A percentile compares a stretch with the other conserved stretches of the same genome.
Evolutionary conservation across 805 yeast genomes (phyloP).

Genomic region (Starmera dryadoides): DNA sequence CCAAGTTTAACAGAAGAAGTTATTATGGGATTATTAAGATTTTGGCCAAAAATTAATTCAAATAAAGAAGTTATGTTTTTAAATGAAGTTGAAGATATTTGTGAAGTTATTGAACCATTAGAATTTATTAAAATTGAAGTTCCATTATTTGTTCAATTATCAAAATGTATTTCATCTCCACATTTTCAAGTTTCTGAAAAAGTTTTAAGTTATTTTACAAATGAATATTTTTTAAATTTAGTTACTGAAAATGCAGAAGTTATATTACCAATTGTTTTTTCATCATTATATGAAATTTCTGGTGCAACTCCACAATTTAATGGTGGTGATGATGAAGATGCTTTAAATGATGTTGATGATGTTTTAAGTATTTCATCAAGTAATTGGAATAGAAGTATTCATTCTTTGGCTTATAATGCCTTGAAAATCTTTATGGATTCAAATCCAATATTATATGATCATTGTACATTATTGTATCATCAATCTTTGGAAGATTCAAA

Average conservation of each 20-base stretch:
- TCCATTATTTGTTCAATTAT: slow-evolving; percentile 88
- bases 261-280: slow-evolving; percentile 85
- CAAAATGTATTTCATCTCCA: slow-evolving; percentile 88
- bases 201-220: slow-evolving; percentile 89
- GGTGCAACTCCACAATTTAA: slow-evolving; percentile 6
- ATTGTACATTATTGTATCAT: slow-evolving; percentile 82
- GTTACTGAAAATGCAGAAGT: slow-evolving; percentile 91
- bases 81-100: slow-evolving; percentile 93
- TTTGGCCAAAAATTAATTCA: slow-evolving; percentile 94
- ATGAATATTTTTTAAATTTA: slow-evolving; percentile 84
- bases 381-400: slow-evolving; percentile 93
- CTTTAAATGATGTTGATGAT: slow-evolving; percentile 16
- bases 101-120: slow-evolving; percentile 90
- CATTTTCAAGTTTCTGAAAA: slow-evolving; percentile 98
- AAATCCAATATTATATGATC: slow-evolving; percentile 84
- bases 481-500: slow-evolving; percentile 71
- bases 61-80: slow-evolving; percentile 95
- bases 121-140: slow-evolving; percentile 90
- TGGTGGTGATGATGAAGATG: slow-evolving; percentile 21
- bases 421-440: slow-evolving; percentile 86
- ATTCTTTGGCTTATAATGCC: slow-evolving; percentile 85
- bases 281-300: slow-evolving; percentile 82
- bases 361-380: slow-evolving; percentile 28
- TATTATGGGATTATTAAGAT: slow-evolving; percentile 85
- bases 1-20: slow-evolving; percentile 91